Conservation (phyloP, 495 filamentous ascomycete genomes). For the Thozetella sp. region DNA sequence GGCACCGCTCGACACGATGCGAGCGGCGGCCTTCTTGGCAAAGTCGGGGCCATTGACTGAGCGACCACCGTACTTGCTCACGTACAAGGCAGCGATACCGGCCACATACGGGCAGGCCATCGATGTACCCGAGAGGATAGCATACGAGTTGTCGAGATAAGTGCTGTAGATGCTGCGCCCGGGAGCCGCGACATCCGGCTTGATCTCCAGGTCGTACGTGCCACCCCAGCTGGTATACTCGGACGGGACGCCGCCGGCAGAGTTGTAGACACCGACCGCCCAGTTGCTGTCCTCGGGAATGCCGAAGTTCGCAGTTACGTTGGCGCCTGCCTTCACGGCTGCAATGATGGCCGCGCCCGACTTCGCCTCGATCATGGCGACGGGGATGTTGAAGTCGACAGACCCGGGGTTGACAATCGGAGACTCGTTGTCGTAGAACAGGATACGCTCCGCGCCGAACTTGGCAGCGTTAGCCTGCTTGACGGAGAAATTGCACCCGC, state of each 20-base stretch:
- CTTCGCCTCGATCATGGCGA: conserved; percentile 17
- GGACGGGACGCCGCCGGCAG: conserved; percentile 25
- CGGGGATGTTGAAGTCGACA: conserved; percentile 11
- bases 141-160: conserved; percentile 34
- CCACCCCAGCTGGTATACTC: conserved; percentile 49
- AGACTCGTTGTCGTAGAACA: conserved; percentile 25
- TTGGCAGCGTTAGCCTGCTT: conserved; percentile 23
- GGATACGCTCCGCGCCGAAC: conserved; percentile 23
- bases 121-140: conserved; percentile 45
- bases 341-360: conserved; percentile 25
- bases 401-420: conserved; percentile 12
- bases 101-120: conserved; percentile 55
- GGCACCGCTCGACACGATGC: conserved; percentile 37
- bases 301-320: conserved; percentile 25
- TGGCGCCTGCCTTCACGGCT: conserved; percentile 19
- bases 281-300: conserved; percentile 20
- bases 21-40: conserved; percentile 32
- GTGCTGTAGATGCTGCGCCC: conserved; percentile 52
- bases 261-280: conserved; percentile 22
- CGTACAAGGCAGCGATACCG: conserved; percentile 44
- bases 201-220: conserved; percentile 40
- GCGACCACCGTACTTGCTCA: conserved; percentile 32
- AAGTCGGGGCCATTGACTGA: conserved; percentile 30
- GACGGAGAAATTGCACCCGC: conserved; percentile 18
- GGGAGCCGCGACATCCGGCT: conserved; percentile 46